Conservation (phyloP, 2,329 filamentous ascomycete species). For the Penicillium sp. region DNA sequence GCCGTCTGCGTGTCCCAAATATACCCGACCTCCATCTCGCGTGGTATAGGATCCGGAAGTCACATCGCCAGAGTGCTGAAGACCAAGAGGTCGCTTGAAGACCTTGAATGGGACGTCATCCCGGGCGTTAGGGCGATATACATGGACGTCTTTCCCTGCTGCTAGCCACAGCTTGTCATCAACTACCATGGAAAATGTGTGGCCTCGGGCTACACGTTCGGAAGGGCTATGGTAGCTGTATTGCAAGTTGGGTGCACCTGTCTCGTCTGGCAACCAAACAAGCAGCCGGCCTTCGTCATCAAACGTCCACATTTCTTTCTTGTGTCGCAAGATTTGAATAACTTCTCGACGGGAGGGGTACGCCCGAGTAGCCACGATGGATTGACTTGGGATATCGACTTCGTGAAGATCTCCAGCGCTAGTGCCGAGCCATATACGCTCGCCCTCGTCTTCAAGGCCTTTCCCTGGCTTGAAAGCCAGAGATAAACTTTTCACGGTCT, state of each 20-base stretch:
- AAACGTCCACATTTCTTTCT: constrained; percentile 88
- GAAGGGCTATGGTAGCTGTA: constrained; percentile 65
- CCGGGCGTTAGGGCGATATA: constrained; percentile 72
- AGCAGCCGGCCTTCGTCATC: constrained; percentile 85
- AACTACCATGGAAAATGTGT: constrained; percentile 86
- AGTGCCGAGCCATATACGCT: constrained; percentile 83
- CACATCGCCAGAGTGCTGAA: constrained; percentile 77
- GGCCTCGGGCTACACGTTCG: constrained; percentile 74
- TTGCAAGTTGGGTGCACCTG: constrained; percentile 70
- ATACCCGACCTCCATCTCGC: constrained; percentile 73
- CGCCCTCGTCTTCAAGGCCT: constrained; percentile 75
- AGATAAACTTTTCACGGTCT: constrained; percentile 77
- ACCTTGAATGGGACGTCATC: constrained; percentile 72
- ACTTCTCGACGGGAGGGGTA: constrained; percentile 79
- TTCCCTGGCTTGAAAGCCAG: constrained; percentile 81
- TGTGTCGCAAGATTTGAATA: constrained; percentile 79
- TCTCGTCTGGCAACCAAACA: constrained; percentile 78
- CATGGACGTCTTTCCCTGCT: constrained; percentile 77
- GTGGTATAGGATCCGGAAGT: constrained; percentile 76
- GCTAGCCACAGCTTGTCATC: constrained; percentile 85
- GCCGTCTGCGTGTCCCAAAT: constrained; percentile 88
- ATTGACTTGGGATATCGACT: constrained; percentile 74
- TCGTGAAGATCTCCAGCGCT: constrained; percentile 86
- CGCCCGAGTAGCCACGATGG: constrained; percentile 65
- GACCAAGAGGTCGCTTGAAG: constrained; percentile 65